Evolutionary conservation across 345 rosid genomes (phyloP), one percentile per base, ranked within the genome.

Genomic region (Rhizophora mangle): DNA sequence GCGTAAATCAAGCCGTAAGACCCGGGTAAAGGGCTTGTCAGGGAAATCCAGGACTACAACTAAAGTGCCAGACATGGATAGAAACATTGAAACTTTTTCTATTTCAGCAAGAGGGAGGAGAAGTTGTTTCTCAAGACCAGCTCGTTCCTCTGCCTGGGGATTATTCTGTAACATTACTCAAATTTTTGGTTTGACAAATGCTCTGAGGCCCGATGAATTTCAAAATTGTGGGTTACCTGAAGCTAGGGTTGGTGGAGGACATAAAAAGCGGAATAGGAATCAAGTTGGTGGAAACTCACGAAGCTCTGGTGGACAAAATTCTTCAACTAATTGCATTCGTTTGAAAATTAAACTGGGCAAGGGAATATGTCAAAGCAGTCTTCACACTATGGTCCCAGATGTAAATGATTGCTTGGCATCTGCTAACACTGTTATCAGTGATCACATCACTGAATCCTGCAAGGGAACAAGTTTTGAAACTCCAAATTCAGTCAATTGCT

Each of bases 291-390:
- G 81, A 57, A 72, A 69, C 67, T 72, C 72, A 26, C 75, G 73
- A 37, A 76, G 64, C 32, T 79, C 87, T 49, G 76, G 76, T 67
- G 77, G 74, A 73, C 82, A 79, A 53, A 20, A 54, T 76, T 68
- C 82, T 79, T 73, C 82, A 74, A 81, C 76, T 55, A 75, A 70
- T 66, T 72, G 88, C 78, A 84, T 95, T 55, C 93, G 96, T 47
- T 78, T 95, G 79, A 92, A 82, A 86, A 85, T 95, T 70, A 95
- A 85, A 79, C 70, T 92, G 81, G 96, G 99, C 64, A 89, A 87
- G 27, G 82, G 75, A 65, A 68, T 72, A 77, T 69, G 78, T 78
- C 80, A 75, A 53, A 79, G 62, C 67, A 78, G 78, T 76, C 49
- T 75, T 63, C 79, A 81, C 58, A 54, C 70, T 68, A 61, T 63